Evolutionary conservation across 805 yeast species (phyloP), one percentile per base, ranked within the genome.

Genomic region (Kazachstania psychrophila): DNA sequence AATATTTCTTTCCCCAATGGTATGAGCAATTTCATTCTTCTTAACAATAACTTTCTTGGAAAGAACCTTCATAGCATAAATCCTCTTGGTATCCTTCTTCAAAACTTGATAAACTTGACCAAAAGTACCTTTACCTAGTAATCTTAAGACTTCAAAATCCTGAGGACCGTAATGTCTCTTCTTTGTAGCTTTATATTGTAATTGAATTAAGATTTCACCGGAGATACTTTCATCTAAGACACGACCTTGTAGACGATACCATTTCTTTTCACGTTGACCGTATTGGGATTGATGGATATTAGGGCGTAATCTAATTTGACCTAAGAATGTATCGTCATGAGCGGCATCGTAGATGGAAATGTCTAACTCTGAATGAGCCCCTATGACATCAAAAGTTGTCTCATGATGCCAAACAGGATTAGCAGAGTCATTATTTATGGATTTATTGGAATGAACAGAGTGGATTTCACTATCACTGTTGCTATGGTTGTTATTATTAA

Each of bases 21-120:
- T 92, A 61, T 92, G 98, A 0, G 97, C 97, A 50, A 92, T 82
- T 64, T 92, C 98, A 61, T 89, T 89, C 70, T 92, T 92, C 61
- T 84, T 87, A 34, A 92, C 96, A 59, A 92, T 92, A 30, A 87
- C 89, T 58, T 88, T 88, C 61, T 92, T 92, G 18, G 94, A 82
- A 37, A 92, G 72, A 20, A 89, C 94, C 64, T 92, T 92, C 98
- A 92, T 92, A 28, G 98, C 98, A 58, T 92, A 92, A 40, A 92
- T 81, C 51, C 96, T 75, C 41, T 75, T 74, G 6, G 94, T 86
- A 57, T 92, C 97, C 48, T 72, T 72, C 70, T 89, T 92, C 45
- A 81, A 77, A 30, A 92, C 98, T 65, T 92, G 98, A 62, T 81
- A 92, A 25, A 89, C 98, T 65, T 86, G 95, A 23, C 98, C 98